phyloP scores from a whole-genome alignment of 2,329 filamentous ascomycete species.

The Fusarium stilboides region DNA sequence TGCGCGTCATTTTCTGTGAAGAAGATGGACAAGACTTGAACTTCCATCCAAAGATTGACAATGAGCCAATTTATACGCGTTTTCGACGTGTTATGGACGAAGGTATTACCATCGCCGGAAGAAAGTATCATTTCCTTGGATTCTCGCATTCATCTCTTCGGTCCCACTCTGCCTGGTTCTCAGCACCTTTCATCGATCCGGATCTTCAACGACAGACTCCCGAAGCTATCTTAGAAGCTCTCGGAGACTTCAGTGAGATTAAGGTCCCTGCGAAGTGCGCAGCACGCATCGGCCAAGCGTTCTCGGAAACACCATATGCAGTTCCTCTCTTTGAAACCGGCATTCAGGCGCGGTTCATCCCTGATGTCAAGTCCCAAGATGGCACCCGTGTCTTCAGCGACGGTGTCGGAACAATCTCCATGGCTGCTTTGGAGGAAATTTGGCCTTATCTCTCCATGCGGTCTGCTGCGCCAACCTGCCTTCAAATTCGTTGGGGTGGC shows the following conservation, averaged over 20 bases:
- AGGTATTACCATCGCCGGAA: slow-evolving; percentile 75
- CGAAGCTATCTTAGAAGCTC: slow-evolving; percentile 60
- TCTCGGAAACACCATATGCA: slow-evolving; percentile 80
- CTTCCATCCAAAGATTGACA: slow-evolving; percentile 66
- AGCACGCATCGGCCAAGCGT: slow-evolving; percentile 76
- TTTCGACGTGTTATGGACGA: slow-evolving; percentile 73
- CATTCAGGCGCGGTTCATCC: slow-evolving; percentile 56
- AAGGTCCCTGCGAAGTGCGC: slow-evolving; percentile 69
- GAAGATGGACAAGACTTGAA: slow-evolving; percentile 77
- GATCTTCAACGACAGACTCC: slow-evolving; percentile 54
- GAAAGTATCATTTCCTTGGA: slow-evolving; percentile 77
- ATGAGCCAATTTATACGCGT: slow-evolving; percentile 67
- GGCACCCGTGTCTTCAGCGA: slow-evolving; percentile 79
- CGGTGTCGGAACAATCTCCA: slow-evolving; percentile 82
- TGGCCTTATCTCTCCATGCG: slow-evolving; percentile 67
- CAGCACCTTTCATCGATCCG: slow-evolving; percentile 62
- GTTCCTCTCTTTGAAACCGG: slow-evolving; percentile 62
- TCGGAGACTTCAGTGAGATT: slow-evolving; percentile 68
- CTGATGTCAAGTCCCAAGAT: slow-evolving; percentile 66
- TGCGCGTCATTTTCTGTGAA: slow-evolving; percentile 81
- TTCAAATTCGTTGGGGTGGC: slow-evolving; percentile 82
- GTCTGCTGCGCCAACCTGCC: slow-evolving; percentile 70
- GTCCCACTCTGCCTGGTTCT: slow-evolving; percentile 78
- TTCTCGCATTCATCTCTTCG: slow-evolving; percentile 86
- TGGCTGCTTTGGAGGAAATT: slow-evolving; percentile 70